These are phyloP conservation scores for Clonostachys rosea DNA, from an alignment of 2,329 filamentous ascomycete species.

Conservation along the genomic window DNA sequence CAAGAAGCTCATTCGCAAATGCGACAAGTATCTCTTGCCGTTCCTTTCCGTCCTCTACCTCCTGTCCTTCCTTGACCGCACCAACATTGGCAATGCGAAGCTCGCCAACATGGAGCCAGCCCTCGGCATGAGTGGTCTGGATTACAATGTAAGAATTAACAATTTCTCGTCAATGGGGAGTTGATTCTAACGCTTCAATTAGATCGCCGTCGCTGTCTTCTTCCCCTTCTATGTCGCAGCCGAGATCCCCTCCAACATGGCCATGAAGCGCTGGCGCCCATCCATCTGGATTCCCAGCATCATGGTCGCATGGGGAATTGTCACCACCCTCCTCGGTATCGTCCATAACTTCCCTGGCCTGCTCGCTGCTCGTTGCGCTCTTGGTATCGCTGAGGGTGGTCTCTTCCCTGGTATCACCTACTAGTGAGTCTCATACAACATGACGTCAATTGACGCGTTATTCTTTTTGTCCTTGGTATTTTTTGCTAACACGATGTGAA, in stretches of 20 bases:
- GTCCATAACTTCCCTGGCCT: constrained; percentile 44
- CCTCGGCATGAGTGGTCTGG: constrained; percentile 21
- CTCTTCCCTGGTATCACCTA: constrained; percentile 60
- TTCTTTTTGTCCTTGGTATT: not conserved
- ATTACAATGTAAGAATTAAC: constrained; percentile 19
- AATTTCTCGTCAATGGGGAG: not conserved
- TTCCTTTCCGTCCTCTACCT: constrained; percentile 56
- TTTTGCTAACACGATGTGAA: constrained; percentile 5
- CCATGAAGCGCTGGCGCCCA: constrained; percentile 48
- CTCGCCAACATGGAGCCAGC: constrained; percentile 44
- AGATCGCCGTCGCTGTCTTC: constrained; percentile 42
- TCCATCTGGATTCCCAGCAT: constrained; percentile 46
- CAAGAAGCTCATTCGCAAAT: constrained; percentile 46
- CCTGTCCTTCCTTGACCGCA: constrained; percentile 41
- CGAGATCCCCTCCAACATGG: constrained; percentile 52
- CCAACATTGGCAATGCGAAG: constrained; percentile 51
- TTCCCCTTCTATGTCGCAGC: constrained; percentile 48
- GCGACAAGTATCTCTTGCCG: constrained; percentile 52
- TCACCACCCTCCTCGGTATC: constrained; percentile 44
- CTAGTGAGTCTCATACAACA: constrained; percentile 24
- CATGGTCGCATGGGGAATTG: constrained; percentile 46
- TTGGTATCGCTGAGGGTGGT: constrained; percentile 49
- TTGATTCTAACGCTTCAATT: not conserved
- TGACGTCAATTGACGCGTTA: not conserved
- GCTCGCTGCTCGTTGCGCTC: constrained; percentile 38